These are phyloP conservation scores for Aureobasidium sp. DNA, from an alignment of 2,329 filamentous ascomycete genomes.

Conservation along the genomic window DNA sequence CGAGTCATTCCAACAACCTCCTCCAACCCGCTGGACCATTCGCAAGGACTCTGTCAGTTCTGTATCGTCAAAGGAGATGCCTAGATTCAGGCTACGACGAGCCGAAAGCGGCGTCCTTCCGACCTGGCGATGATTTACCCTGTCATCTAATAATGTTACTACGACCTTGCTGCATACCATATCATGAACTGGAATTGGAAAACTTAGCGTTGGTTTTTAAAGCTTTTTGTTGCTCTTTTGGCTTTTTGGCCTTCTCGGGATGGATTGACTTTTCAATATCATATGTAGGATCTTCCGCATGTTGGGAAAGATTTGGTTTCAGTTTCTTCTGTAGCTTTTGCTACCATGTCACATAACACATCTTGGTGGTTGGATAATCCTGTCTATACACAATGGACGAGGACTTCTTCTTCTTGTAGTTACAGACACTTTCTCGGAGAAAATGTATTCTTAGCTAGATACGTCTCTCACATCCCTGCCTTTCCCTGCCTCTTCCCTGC, in stretches of 20 bases:
- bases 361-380: not conserved
- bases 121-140: not conserved
- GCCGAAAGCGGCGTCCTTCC: slow-evolving; percentile 2
- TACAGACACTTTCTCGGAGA: not conserved
- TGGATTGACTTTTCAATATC: not conserved
- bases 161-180: not conserved
- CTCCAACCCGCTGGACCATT: not conserved
- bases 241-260: not conserved
- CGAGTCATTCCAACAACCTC: not conserved
- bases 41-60: slow-evolving; percentile 12
- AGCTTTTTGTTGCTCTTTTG: not conserved
- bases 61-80: slow-evolving; percentile 1
- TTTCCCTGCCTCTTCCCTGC: not conserved
- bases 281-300: not conserved
- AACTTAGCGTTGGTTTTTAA: slow-evolving; percentile 8
- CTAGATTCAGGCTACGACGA: slow-evolving; percentile 5
- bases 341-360: not conserved
- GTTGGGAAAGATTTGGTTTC: not conserved
- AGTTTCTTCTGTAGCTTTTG: not conserved
- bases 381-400: not conserved
- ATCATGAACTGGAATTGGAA: slow-evolving; percentile 1
- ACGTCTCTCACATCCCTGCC: not conserved
- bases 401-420: not conserved
- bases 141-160: not conserved
- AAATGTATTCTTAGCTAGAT: not conserved